Evolutionary conservation across 768 basidiomycete species (phyloP), one percentile per base, ranked within the genome.

Genomic region (Kwoniella dendrophila): DNA sequence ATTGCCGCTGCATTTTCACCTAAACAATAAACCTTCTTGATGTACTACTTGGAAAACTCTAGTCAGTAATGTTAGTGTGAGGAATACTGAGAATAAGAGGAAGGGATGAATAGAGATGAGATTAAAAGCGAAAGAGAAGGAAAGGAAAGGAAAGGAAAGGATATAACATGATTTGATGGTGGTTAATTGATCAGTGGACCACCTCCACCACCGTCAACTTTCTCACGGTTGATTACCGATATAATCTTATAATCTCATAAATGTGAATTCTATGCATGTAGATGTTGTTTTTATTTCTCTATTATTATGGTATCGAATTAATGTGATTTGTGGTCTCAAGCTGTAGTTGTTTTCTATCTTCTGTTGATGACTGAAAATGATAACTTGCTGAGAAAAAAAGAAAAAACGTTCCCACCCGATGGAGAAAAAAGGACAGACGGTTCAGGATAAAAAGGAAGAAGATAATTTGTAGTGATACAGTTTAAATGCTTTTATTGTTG

Each of bases 181-280:
- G 51, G n/a, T 33, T 30, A 32, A 11, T 26, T 20, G n/a, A n/a
- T 12, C 30, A 41, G 33, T 51, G 49, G 49, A 51, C 49, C 5
- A 33, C 41, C 53, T 40, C 53, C 53, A 55, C 41, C n/a, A 26
- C 12, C 8, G 27, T 56, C 55, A 50, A 36, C 59, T 51, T 43
- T 60, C 59, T 50, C 56, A 58, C 56, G 56, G 56, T 47, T 3
- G 30, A 8, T 7, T 33, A 8, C 20, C 16, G 16, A 22, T 40
- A 16, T 41, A 10, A 32, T 40, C 4, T 38, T 30, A 51, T 18
- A 14, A 5, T 30, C 27, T 51, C 50, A 14, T n/a, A n/a, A n/a
- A n/a, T 6, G 20, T 36, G 20, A 16, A 33, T 53, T 38, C 11
- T 6, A 53, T 53, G 51, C 51, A 53, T 53, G 51, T 38, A 43